These are phyloP conservation scores for Lentinula sp. DNA, from an alignment of 768 basidiomycete genomes.

Conservation along the genomic window DNA sequence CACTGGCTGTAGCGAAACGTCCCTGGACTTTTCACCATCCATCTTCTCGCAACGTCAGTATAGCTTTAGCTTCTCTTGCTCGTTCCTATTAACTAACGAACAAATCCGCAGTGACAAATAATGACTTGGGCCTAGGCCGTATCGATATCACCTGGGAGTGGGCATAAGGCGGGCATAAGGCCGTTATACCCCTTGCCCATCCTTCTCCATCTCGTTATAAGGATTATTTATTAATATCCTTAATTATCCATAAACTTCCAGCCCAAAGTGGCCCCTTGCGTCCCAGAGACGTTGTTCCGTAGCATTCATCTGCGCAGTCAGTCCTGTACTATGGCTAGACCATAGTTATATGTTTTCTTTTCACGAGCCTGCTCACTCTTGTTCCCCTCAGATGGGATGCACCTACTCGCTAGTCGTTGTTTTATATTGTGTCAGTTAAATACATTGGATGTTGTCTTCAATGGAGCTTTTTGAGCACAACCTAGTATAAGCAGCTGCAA, in stretches of 20 bases:
- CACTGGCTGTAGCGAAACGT: conserved; percentile 37
- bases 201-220: not conserved
- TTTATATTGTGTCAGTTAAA: not conserved
- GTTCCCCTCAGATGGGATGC: not conserved
- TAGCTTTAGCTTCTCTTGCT: not conserved
- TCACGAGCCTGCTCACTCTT: not conserved
- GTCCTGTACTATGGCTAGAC: not conserved
- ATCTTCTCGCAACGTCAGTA: conserved; percentile 42
- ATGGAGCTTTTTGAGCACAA: no score
- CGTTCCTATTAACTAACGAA: not conserved
- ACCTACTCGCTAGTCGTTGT: no score
- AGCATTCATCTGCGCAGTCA: not conserved
- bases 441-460: conserved; percentile 1
- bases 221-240: conserved; percentile 8
- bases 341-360: not conserved
- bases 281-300: not conserved
- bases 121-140: conserved; percentile 36
- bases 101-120: conserved; percentile 18
- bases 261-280: not conserved
- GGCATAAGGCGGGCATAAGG: conserved; percentile 25
- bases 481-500: no score
- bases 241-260: conserved; percentile 2
- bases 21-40: conserved; percentile 58
- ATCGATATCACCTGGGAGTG: conserved; percentile 50
- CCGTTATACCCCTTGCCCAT: conserved; percentile 6